Percentiles rank a stretch among this genome's conserved stretches.
Evolutionary conservation across 2,329 filamentous ascomycete species (phyloP).

Genomic region (Remersonia thermophila): DNA sequence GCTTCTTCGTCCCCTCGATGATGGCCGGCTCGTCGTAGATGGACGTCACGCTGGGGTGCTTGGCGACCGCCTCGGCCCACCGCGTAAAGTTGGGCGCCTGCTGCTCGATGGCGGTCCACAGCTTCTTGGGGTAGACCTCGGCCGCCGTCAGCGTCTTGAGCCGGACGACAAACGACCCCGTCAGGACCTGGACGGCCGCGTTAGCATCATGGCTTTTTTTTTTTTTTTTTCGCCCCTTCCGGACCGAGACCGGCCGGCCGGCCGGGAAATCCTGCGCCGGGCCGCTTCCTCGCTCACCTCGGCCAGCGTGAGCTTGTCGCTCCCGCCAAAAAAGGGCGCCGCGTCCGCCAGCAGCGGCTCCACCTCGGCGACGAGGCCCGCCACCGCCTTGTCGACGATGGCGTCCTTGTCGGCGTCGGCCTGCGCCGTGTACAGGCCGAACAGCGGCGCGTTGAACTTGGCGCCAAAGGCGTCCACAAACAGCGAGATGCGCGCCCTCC

Average conservation of each 20-base stretch:
- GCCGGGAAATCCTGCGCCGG: too few relatives aligned
- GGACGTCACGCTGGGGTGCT: conserved; percentile 52
- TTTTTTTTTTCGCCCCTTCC: too few relatives aligned
- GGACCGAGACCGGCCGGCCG: too few relatives aligned
- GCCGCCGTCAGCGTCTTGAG: conserved; percentile 29
- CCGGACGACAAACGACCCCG: conserved; percentile 16
- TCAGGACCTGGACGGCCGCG: conserved; percentile 12
- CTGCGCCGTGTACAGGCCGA: conserved; percentile 33
- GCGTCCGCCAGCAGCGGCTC: conserved; percentile 52
- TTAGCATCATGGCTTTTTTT: background rate
- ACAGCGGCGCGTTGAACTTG: conserved; percentile 32
- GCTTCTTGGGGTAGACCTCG: conserved; percentile 36
- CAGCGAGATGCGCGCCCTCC: conserved; percentile 55
- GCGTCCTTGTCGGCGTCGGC: conserved; percentile 37
- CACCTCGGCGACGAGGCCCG: conserved; percentile 52
- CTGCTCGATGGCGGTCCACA: conserved; percentile 35
- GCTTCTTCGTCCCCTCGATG: conserved; percentile 27
- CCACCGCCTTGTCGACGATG: conserved; percentile 38
- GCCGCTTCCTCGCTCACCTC: conserved; percentile 41
- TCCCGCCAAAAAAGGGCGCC: conserved; percentile 52
- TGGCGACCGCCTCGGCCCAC: conserved; percentile 50
- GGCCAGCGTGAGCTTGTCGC: conserved; percentile 53
- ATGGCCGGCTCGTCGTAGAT: conserved; percentile 46
- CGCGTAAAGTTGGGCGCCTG: conserved; percentile 53
- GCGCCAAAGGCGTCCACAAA: conserved; percentile 35